Conservation (phyloP, 2,329 filamentous ascomycete species). For the Acarospora socialis region DNA sequence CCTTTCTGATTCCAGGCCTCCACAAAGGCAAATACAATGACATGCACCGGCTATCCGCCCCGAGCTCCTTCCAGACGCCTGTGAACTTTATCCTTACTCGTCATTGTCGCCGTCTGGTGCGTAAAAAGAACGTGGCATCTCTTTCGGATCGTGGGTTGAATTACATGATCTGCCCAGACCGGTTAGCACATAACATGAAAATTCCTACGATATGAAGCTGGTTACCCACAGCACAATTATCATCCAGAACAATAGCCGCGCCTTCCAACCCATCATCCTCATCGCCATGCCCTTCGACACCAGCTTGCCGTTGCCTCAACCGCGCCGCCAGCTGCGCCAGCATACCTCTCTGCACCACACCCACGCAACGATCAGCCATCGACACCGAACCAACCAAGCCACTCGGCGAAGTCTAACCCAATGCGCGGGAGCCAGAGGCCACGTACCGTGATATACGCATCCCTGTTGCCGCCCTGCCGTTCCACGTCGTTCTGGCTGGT, state of each 20-base stretch:
- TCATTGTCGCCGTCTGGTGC: no score
- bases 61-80: no score
- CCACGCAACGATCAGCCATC: slow-evolving; percentile 12
- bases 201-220: not conserved
- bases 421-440: slow-evolving; percentile 13
- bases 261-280: slow-evolving; percentile 16
- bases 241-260: slow-evolving; percentile 26
- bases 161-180: not conserved
- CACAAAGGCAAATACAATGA: no score
- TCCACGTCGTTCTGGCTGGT: slow-evolving; percentile 48
- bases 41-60: no score
- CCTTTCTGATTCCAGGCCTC: no score
- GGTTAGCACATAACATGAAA: slow-evolving; percentile 1
- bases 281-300: slow-evolving; percentile 16
- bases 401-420: slow-evolving; percentile 16
- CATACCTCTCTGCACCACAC: slow-evolving; percentile 29
- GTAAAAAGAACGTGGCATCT: no score
- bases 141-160: no score
- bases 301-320: slow-evolving; percentile 25
- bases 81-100: no score
- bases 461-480: slow-evolving; percentile 41
- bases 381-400: slow-evolving; percentile 12
- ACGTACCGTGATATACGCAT: slow-evolving; percentile 42
- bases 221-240: slow-evolving; percentile 30
- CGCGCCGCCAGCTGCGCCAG: slow-evolving; percentile 30